Conservation (phyloP, 2,329 filamentous ascomycete genomes). For the Decorospora gaudefroyi region DNA sequence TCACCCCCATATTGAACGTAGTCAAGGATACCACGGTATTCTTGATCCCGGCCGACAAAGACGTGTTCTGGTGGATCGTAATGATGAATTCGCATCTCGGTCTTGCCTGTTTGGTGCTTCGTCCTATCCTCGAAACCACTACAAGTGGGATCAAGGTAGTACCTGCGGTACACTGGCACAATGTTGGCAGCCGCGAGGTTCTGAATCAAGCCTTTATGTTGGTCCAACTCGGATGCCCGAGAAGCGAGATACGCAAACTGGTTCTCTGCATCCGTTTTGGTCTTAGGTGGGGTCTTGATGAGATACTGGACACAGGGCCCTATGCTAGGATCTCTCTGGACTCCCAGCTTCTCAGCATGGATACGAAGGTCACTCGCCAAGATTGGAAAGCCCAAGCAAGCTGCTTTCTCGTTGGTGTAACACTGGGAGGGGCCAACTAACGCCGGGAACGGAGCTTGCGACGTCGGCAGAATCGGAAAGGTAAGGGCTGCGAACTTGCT, state of each 20-base stretch:
- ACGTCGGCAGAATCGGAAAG: slow-evolving; percentile 66
- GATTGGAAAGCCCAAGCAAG: slow-evolving; percentile 79
- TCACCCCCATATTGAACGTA: slow-evolving; percentile 92
- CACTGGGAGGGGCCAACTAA: slow-evolving; percentile 76
- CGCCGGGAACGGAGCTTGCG: slow-evolving; percentile 63
- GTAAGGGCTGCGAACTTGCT: slow-evolving; percentile 56
- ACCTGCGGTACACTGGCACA: slow-evolving; percentile 47
- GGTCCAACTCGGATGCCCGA: slow-evolving; percentile 72
- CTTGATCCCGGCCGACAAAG: slow-evolving; percentile 74
- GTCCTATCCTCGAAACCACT: slow-evolving; percentile 43
- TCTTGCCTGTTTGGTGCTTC: slow-evolving; percentile 38
- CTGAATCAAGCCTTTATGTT: slow-evolving; percentile 30
- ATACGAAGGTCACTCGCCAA: slow-evolving; percentile 74
- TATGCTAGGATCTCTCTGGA: slow-evolving; percentile 79
- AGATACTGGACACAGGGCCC: slow-evolving; percentile 74
- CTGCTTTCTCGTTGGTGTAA: slow-evolving; percentile 77
- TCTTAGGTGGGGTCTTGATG: slow-evolving; percentile 71
- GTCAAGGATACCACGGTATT: slow-evolving; percentile 91
- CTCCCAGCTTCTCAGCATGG: slow-evolving; percentile 85
- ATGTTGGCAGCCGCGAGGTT: slow-evolving; percentile 40
- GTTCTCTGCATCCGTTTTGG: slow-evolving; percentile 66
- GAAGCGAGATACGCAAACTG: slow-evolving; percentile 84
- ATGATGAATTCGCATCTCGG: slow-evolving; percentile 50
- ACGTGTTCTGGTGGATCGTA: slow-evolving; percentile 72
- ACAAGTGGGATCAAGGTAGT: slow-evolving; percentile 37